Conservation (phyloP, 495 filamentous ascomycete species). For the Aspergillus olivimuriae region DNA sequence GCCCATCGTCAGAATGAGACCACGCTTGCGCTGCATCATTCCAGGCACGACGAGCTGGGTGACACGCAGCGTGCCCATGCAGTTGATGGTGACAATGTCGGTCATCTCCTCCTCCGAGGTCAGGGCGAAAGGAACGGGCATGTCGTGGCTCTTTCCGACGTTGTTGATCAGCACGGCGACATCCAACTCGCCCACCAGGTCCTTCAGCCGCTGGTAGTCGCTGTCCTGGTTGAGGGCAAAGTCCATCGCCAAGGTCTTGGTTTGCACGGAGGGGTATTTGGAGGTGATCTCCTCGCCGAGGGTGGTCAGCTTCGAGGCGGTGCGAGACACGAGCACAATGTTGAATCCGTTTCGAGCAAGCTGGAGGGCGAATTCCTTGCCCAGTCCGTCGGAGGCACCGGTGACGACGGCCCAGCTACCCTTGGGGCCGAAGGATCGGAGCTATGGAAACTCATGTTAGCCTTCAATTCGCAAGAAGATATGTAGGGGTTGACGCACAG, state of each 20-base stretch:
- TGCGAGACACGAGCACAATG: conserved; percentile 87
- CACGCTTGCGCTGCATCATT: conserved; percentile 74
- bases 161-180: conserved; percentile 93
- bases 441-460: conserved; percentile 41
- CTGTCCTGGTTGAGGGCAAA: conserved; percentile 68
- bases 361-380: conserved; percentile 91
- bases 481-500: conserved; percentile 41
- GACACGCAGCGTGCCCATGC: conserved; percentile 75
- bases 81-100: conserved; percentile 93
- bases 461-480: too few species aligned
- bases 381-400: conserved; percentile 92
- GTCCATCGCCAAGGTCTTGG: conserved; percentile 82
- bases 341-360: conserved; percentile 91
- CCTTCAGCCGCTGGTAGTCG: conserved; percentile 68
- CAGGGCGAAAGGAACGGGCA: conserved; percentile 81
- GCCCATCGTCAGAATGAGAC: conserved; percentile 94
- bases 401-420: conserved; percentile 94
- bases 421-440: conserved; percentile 82
- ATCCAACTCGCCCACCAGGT: conserved; percentile 64
- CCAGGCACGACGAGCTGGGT: conserved; percentile 80
- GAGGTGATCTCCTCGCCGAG: conserved; percentile 69
- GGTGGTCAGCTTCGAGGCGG: conserved; percentile 75
- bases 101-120: conserved; percentile 72
- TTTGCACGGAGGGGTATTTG: conserved; percentile 56
- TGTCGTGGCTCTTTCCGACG: conserved; percentile 87